Base-by-base conservation (phyloP, 495 filamentous ascomycete species). In the Amniculicola lignicola region DNA sequence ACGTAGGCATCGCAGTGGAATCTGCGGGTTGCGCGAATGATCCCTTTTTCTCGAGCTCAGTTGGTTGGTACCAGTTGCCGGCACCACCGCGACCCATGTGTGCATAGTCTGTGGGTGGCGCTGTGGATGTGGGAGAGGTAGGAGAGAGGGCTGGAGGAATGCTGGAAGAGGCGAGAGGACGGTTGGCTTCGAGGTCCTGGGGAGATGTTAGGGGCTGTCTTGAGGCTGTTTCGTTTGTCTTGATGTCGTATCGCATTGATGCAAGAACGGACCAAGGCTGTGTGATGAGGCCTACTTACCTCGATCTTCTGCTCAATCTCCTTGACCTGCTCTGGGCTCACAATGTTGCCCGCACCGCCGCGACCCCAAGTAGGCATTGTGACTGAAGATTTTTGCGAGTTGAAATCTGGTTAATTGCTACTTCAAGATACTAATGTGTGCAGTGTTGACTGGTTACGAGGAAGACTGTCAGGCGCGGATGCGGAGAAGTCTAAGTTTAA, bases 271-370 rank as follows among this genome's bases (percentile, higher is more conserved):
- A n/a, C n/a, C n/a, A n/a, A n/a, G n/a, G n/a, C n/a, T n/a, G n/a
- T n/a, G n/a, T n/a, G n/a, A n/a, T n/a, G n/a, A n/a, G n/a, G n/a
- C n/a, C n/a, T n/a, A 50, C 54, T 35, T 29, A 64, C 57, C 46
- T 64, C 61, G 6, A 64, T 25, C n/a, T 39, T 57, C 33, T 36
- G 38, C 5, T 41, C 54, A 14, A 65, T 74, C 31, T 79, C 77
- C 29, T 78, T 70, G 27, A 79, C 57, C 48, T 82, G 77, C 61
- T 76, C 71, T 48, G 78, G 72, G 62, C 70, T 74, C 47, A 77
- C 76, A 65, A 79, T 84, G 66, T 87, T 86, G 28, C 82, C 83
- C 1, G 82, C 82, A 29, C 83, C 83, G 27, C 83, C 83, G 25
- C 83, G 73, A 40, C 77, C 79, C 49, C 47, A 65, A 27, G 62